These are phyloP conservation scores for Neonectria punicea DNA, from an alignment of 2,329 filamentous ascomycete genomes.

Conservation along the genomic window DNA sequence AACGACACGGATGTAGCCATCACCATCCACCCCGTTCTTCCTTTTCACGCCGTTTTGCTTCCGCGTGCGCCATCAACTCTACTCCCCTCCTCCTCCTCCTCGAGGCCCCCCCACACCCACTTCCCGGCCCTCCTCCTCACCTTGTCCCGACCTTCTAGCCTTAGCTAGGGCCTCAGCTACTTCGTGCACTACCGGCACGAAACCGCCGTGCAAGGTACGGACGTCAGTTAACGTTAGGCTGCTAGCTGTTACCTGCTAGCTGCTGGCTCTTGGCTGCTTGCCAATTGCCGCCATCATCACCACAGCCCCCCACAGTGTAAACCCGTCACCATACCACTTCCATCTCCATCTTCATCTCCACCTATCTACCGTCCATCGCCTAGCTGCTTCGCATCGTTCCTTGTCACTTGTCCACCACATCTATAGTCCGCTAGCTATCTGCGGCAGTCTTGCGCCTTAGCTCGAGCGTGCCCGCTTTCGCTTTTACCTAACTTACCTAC, in stretches of 20 bases:
- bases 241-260: background rate
- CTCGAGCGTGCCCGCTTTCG: conserved; percentile 10
- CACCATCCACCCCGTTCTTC: background rate
- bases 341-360: conserved; percentile 2
- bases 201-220: conserved; percentile 7
- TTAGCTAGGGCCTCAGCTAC: conserved; percentile 10
- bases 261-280: conserved; percentile 2
- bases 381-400: conserved; percentile 6
- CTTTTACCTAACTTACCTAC: background rate
- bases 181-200: background rate
- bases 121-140: conserved; percentile 13
- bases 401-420: conserved; percentile 10
- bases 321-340: background rate
- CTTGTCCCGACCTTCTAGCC: background rate
- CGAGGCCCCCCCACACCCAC: conserved; percentile 7
- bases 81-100: conserved; percentile 9
- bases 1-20: background rate
- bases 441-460: conserved; percentile 9
- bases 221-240: background rate
- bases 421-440: conserved; percentile 12
- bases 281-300: conserved; percentile 17
- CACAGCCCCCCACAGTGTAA: conserved; percentile 20
- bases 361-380: conserved; percentile 6
- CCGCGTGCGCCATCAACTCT: conserved; percentile 9
- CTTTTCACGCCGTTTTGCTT: conserved; percentile 1